Base-by-base conservation (phyloP, 139 green algal genomes). In the Spirogloea muscicola region DNA sequence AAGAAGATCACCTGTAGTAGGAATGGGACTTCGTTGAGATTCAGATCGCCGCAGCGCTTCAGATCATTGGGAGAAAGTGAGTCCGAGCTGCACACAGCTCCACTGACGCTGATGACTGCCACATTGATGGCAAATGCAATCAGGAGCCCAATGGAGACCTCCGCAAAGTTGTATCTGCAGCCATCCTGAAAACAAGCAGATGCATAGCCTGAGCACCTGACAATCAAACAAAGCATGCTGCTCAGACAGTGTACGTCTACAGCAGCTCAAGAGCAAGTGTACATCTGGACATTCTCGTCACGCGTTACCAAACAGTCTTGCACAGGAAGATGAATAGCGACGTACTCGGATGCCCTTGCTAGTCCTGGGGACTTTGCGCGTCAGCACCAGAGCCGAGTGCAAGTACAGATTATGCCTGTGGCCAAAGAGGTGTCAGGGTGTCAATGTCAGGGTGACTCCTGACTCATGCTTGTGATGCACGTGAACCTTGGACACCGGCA, bases 361-460 rank as follows among this genome's bases (percentile, higher is more conserved):
- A 2, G 66, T 82, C 42, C 68, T 57, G 7, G 34, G 49, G 29
- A 43, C 39, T n/a, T 64, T 69, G 51, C 86, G 75, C 36, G 66
- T 82, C 3, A 88, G 83, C 58, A 95, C 88, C 21, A 96, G 84
- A 0, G 89, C 90, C 10, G 76, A 89, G 84, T 97, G 92, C 58
- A 96, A 86, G 82, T 90, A 97, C 61, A 96, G 88, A 84, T 97
- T 97, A 60, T 87, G 82, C 78, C 79, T 88, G 83, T n/a, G 25
- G 3, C n/a, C n/a, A n/a, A n/a, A n/a, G n/a, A n/a, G n/a, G n/a
- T n/a, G n/a, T n/a, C n/a, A n/a, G n/a, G n/a, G n/a, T n/a, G n/a
- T n/a, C n/a, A n/a, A n/a, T n/a, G n/a, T n/a, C n/a, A n/a, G n/a
- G n/a, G n/a, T n/a, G n/a, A n/a, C n/a, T n/a, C n/a, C n/a, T n/a